A percentile compares a stretch with the other conserved stretches of the same genome.
phyloP scores from a whole-genome alignment of 441 rosid genomes.

The Erysimum cheiri region DNA sequence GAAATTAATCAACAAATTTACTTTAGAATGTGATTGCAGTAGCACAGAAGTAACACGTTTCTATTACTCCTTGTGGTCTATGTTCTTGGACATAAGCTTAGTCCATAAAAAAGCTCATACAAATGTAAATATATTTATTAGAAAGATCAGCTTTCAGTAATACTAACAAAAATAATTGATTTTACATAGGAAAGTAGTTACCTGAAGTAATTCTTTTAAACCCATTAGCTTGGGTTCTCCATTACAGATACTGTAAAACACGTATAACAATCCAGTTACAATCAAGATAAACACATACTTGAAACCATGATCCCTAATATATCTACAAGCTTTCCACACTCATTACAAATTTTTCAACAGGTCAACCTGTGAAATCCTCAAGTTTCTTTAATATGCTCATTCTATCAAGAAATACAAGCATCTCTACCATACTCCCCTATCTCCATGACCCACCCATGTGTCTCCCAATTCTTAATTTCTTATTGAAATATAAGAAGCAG shows the following conservation, averaged over 20 bases:
- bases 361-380: constrained; percentile 14
- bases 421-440: not conserved
- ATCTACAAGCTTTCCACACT: constrained; percentile 18
- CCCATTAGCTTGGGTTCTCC: constrained; percentile 97
- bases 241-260: constrained; percentile 67
- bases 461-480: not conserved
- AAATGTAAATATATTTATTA: not conserved
- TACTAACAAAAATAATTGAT: not conserved
- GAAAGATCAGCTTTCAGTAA: constrained; percentile 20
- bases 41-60: constrained; percentile 16
- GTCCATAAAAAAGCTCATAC: constrained; percentile 4
- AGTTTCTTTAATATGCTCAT: not conserved
- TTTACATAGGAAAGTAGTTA: constrained; percentile 43
- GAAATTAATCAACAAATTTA: constrained; percentile 9
- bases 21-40: not conserved
- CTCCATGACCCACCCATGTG: constrained; percentile 6
- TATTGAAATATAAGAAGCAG: not conserved
- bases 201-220: constrained; percentile 90
- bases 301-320: not conserved
- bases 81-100: constrained; percentile 20
- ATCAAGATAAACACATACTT: constrained; percentile 24
- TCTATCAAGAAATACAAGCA: constrained; percentile 9
- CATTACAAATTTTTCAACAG: not conserved
- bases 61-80: constrained; percentile 15
- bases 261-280: constrained; percentile 16